phyloP scores from a whole-genome alignment of 805 yeast genomes.

The Grigorovia transvaalensis region DNA sequence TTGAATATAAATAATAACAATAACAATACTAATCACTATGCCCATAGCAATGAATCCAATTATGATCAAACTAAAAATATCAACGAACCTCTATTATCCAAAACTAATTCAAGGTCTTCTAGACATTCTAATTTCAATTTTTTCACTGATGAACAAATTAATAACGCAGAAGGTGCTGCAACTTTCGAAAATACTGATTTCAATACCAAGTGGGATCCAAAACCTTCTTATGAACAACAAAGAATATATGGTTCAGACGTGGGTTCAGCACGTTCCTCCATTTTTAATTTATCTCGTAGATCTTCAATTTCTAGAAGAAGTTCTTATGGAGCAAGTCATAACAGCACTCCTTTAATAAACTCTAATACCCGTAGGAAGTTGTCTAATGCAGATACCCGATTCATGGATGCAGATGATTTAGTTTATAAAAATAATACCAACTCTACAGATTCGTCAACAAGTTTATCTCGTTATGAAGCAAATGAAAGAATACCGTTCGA shows the following conservation, averaged over 20 bases:
- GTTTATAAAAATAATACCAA: constrained; percentile 9
- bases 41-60: constrained; percentile 26
- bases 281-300: constrained; percentile 13
- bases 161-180: constrained; percentile 80
- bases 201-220: constrained; percentile 61
- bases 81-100: not conserved
- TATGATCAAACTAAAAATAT: constrained; percentile 15
- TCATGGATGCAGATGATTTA: not conserved
- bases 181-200: constrained; percentile 64
- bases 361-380: constrained; percentile 14
- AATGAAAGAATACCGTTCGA: constrained; percentile 33
- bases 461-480: constrained; percentile 28
- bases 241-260: constrained; percentile 25
- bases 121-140: constrained; percentile 52
- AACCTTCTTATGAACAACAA: constrained; percentile 38
- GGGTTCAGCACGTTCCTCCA: constrained; percentile 20
- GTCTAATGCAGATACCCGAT: constrained; percentile 3
- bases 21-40: constrained; percentile 11
- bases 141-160: constrained; percentile 75
- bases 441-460: constrained; percentile 27
- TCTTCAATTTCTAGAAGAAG: constrained; percentile 13
- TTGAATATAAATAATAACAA: constrained; percentile 8
- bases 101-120: constrained; percentile 20
- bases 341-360: constrained; percentile 14
- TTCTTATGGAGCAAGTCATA: constrained; percentile 9